A percentile compares a stretch with the other conserved stretches of the same genome.
These are phyloP conservation scores for Malassezia globosa DNA, from an alignment of 1,284 basidiomycete species.

Conservation along the genomic window DNA sequence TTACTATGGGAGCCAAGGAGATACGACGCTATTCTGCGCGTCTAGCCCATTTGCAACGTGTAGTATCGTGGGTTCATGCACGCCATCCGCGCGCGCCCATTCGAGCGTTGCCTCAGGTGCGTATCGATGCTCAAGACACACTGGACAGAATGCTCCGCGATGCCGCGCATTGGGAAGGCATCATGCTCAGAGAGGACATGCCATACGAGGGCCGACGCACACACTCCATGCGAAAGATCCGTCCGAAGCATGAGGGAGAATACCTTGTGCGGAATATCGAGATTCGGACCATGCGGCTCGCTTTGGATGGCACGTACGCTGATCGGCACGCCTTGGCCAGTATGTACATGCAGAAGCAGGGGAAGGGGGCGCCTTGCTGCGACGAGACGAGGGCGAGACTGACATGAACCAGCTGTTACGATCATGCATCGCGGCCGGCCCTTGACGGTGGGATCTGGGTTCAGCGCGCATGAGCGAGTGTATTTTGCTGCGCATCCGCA, in stretches of 20 bases:
- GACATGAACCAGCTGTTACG: conserved; percentile 7
- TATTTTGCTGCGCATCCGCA: conserved; percentile 22
- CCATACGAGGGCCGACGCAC: conserved; percentile 30
- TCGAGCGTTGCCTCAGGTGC: conserved; percentile 21
- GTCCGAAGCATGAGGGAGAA: conserved; percentile 30
- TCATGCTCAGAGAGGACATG: conserved; percentile 24
- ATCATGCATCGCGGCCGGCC: conserved; percentile 23
- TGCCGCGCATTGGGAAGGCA: conserved; percentile 29
- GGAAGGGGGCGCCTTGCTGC: no score
- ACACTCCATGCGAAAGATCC: conserved; percentile 25
- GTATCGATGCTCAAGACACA: conserved; percentile 5
- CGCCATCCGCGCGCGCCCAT: no score
- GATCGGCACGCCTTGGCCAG: conserved; percentile 22
- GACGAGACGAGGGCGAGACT: no score
- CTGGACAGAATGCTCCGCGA: conserved; percentile 14
- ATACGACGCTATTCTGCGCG: background rate
- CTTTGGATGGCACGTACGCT: conserved; percentile 22
- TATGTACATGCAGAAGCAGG: background rate
- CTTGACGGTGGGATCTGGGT: conserved; percentile 29
- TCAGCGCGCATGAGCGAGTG: conserved; percentile 24
- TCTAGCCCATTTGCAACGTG: background rate
- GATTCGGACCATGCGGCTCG: conserved; percentile 24
- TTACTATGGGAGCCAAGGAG: conserved; percentile 21
- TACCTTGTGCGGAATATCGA: conserved; percentile 22
- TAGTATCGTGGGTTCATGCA: no score